These are phyloP conservation scores for Cutaneotrichosporon daszewskae DNA, from an alignment of 1,284 basidiomycete genomes.

Conservation along the genomic window DNA sequence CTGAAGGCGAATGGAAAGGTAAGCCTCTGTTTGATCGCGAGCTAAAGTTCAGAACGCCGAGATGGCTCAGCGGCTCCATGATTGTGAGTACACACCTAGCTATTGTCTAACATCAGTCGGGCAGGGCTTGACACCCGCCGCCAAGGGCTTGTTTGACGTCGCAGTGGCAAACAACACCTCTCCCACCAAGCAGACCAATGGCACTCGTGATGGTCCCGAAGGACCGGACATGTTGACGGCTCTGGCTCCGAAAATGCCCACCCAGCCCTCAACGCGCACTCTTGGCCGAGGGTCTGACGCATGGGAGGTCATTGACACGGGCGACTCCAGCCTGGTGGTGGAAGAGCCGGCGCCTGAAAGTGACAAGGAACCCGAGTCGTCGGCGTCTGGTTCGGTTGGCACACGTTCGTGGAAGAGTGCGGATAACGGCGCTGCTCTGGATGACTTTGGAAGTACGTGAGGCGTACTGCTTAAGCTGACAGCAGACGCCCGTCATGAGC, in stretches of 20 bases:
- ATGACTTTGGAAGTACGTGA: conserved; percentile 20
- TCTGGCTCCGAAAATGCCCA: neutral
- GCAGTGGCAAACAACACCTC: neutral
- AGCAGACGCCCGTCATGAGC: neutral
- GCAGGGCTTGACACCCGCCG: conserved; percentile 10
- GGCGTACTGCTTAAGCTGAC: neutral
- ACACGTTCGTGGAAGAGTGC: conserved; percentile 38
- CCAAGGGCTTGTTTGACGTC: conserved; percentile 13
- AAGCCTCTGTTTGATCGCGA: neutral
- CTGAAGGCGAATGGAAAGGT: conserved; percentile 46
- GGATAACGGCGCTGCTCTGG: conserved; percentile 33
- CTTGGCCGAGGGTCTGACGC: conserved; percentile 16
- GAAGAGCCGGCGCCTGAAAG: neutral
- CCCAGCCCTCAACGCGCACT: conserved; percentile 1
- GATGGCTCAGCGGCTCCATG: conserved; percentile 35
- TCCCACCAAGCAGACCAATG: neutral
- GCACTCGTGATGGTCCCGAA: no score
- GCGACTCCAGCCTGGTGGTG: conserved; percentile 29
- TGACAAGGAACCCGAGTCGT: neutral
- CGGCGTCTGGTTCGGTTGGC: neutral
- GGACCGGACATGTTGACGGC: neutral
- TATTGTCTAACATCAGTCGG: conserved; percentile 10
- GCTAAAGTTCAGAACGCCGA: conserved; percentile 32
- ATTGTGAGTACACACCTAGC: conserved; percentile 25
- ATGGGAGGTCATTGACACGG: conserved; percentile 37